A percentile compares a stretch with the other conserved stretches of the same genome.
These are phyloP conservation scores for Irpex sp. DNA, from an alignment of 1,284 basidiomycete species.

Conservation along the genomic window DNA sequence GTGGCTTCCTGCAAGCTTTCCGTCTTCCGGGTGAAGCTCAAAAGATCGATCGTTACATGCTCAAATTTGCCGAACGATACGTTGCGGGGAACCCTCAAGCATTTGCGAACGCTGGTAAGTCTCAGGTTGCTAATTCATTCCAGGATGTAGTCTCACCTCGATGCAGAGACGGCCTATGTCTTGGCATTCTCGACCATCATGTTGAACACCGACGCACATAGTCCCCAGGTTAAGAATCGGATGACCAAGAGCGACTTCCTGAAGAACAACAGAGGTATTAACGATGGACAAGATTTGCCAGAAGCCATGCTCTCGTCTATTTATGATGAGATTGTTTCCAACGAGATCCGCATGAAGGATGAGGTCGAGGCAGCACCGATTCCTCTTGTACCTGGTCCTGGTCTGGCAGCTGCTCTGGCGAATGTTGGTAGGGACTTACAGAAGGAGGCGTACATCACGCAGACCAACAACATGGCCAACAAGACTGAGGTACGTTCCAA, in stretches of 20 bases:
- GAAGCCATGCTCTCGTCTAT: conserved; percentile 78
- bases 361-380: conserved; percentile 69
- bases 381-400: conserved; percentile 53
- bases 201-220: conserved; percentile 96
- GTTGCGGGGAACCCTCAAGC: conserved; percentile 83
- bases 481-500: conserved; percentile 79
- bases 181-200: conserved; percentile 92
- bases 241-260: conserved; percentile 91
- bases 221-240: conserved; percentile 86
- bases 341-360: conserved; percentile 98
- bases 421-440: conserved; percentile 91
- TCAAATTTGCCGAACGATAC: conserved; percentile 95
- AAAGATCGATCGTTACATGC: conserved; percentile 98
- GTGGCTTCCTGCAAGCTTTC: conserved; percentile 89
- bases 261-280: conserved; percentile 93
- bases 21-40: conserved; percentile 93
- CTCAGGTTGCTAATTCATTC: neutral
- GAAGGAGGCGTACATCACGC: conserved; percentile 90
- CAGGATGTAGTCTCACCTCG: neutral
- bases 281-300: conserved; percentile 84
- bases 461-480: conserved; percentile 92
- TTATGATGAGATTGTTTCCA: conserved; percentile 85
- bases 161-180: conserved; percentile 84
- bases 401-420: conserved; percentile 77
- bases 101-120: conserved; percentile 80